Evolutionary conservation across 306 rosid species (phyloP).

Genomic region (Quercus dentata): DNA sequence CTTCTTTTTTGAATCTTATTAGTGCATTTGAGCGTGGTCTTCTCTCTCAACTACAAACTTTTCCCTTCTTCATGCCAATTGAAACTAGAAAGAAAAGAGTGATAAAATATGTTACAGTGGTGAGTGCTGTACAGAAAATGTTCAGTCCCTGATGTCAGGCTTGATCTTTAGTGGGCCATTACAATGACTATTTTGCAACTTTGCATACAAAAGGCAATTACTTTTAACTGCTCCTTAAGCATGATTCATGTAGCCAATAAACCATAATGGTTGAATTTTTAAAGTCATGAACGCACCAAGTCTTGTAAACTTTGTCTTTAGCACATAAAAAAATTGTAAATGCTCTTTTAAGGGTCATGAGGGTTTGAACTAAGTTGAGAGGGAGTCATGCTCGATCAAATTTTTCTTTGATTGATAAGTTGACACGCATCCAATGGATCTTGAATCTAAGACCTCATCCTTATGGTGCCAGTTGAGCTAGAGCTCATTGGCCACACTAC

Average conservation of each 20-base stretch:
- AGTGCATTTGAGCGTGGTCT: background rate
- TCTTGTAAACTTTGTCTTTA: no score
- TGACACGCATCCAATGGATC: no score
- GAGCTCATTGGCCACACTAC: no score
- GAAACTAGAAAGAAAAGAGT: background rate
- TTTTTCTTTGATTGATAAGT: no score
- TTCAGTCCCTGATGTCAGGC: background rate
- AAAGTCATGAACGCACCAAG: background rate
- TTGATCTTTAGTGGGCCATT: background rate
- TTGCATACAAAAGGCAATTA: background rate
- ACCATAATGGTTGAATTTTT: background rate
- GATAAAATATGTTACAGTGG: background rate
- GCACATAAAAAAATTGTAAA: no score
- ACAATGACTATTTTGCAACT: background rate
- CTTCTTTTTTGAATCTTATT: conserved; percentile 15
- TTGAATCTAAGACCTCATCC: no score
- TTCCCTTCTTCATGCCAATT: background rate
- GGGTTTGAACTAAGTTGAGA: no score
- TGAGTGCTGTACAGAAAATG: background rate
- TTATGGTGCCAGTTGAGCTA: no score
- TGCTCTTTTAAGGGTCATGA: no score
- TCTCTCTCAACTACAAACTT: background rate
- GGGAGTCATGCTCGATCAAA: no score
- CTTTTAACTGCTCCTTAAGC: background rate
- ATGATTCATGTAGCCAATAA: background rate